phyloP scores from a whole-genome alignment of 176 grass and related monocot genomes.

The Oryza nivara region DNA sequence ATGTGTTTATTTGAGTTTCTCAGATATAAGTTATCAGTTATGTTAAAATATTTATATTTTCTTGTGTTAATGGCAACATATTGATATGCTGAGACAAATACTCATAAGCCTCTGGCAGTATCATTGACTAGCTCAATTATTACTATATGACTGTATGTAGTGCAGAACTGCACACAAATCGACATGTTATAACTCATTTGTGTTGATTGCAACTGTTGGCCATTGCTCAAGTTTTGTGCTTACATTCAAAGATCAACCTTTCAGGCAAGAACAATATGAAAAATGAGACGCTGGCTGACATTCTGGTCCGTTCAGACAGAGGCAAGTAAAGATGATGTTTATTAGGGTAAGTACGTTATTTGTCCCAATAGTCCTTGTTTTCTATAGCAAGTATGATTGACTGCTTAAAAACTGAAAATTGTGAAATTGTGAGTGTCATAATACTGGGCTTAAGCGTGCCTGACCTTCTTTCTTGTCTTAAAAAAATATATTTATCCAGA shows the following conservation, averaged over 20 bases:
- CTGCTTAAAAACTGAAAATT: no score
- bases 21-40: not conserved
- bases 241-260: not conserved
- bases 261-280: slow-evolving; percentile 11
- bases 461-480: no score
- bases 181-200: not conserved
- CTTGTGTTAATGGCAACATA: not conserved
- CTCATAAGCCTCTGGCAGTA: not conserved
- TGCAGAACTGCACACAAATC: no score
- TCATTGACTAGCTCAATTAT: not conserved
- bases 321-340: not conserved
- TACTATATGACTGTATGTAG: no score
- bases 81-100: no score
- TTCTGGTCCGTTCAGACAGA: slow-evolving; percentile 25
- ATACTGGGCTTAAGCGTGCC: no score
- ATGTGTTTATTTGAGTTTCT: no score
- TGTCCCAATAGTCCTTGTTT: not conserved
- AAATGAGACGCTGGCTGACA: slow-evolving; percentile 1
- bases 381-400: not conserved
- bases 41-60: not conserved
- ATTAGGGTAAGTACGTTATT: not conserved
- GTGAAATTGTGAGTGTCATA: no score
- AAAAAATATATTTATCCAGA: no score
- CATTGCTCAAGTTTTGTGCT: not conserved
- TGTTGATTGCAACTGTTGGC: not conserved